These are phyloP conservation scores for Picocystis salinarum DNA, from an alignment of 139 green algal species.

Conservation along the genomic window DNA sequence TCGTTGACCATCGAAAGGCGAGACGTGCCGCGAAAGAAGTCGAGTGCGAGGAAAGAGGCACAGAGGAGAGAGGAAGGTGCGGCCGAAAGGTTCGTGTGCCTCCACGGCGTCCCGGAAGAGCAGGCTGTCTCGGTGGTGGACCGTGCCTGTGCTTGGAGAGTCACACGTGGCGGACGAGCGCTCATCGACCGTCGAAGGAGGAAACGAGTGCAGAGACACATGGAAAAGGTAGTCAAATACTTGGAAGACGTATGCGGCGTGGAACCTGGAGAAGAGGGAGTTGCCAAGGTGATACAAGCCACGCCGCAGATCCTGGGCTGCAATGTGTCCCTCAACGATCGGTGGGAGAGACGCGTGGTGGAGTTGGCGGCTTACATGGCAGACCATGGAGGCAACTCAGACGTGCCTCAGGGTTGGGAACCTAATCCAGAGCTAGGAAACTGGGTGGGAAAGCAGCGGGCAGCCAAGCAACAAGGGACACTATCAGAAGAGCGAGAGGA, in stretches of 20 bases:
- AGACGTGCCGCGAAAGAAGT: slow-evolving; percentile 3
- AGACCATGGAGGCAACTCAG: slow-evolving; percentile 26
- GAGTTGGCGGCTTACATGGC: slow-evolving; percentile 25
- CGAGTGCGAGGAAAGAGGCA: neutral
- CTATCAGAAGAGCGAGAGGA: slow-evolving; percentile 22
- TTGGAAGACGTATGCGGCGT: slow-evolving; percentile 22
- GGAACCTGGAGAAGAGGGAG: slow-evolving; percentile 1
- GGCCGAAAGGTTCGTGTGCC: neutral
- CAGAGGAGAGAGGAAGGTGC: neutral
- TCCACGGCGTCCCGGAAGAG: slow-evolving; percentile 21
- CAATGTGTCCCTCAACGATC: slow-evolving; percentile 31
- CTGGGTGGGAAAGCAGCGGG: slow-evolving; percentile 28
- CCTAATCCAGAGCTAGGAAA: slow-evolving; percentile 19
- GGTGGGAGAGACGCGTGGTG: slow-evolving; percentile 31
- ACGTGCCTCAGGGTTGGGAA: slow-evolving; percentile 27
- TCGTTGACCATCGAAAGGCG: slow-evolving; percentile 23
- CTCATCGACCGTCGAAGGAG: slow-evolving; percentile 33
- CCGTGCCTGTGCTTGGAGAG: slow-evolving; percentile 28
- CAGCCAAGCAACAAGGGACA: slow-evolving; percentile 10
- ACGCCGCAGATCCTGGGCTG: slow-evolving; percentile 33
- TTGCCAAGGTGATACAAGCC: neutral
- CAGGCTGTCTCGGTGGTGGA: slow-evolving; percentile 21
- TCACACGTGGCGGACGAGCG: slow-evolving; percentile 24
- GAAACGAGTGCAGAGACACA: slow-evolving; percentile 22
- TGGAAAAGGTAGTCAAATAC: slow-evolving; percentile 23